phyloP scores from a whole-genome alignment of 768 basidiomycete genomes.

The Rhizopogon roseolus region DNA sequence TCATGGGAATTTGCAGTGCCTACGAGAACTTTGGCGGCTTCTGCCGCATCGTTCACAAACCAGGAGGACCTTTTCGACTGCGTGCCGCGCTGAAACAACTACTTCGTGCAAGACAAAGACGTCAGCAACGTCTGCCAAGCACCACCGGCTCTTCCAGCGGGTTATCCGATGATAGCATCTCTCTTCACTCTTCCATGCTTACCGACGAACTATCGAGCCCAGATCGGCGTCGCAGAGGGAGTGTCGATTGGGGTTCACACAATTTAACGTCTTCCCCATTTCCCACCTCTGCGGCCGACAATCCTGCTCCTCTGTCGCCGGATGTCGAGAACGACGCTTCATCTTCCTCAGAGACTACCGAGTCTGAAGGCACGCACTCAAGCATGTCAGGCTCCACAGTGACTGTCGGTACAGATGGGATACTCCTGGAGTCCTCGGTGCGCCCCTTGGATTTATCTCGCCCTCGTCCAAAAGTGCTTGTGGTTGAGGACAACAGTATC shows the following conservation, averaged over 20 bases:
- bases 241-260: slow-evolving; percentile 24
- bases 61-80: slow-evolving; percentile 77
- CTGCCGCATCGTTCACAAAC: slow-evolving; percentile 87
- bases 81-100: slow-evolving; percentile 54
- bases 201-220: slow-evolving; percentile 15
- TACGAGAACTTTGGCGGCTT: slow-evolving; percentile 82
- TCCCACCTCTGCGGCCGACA: slow-evolving; percentile 5
- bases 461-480: slow-evolving; percentile 57
- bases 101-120: slow-evolving; percentile 27
- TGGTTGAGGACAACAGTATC: slow-evolving; percentile 89
- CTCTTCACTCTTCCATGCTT: slow-evolving; percentile 24
- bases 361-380: slow-evolving; percentile 4
- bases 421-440: slow-evolving; percentile 63
- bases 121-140: slow-evolving; percentile 18
- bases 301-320: slow-evolving; percentile 14
- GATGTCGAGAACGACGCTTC: slow-evolving; percentile 27
- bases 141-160: slow-evolving; percentile 12
- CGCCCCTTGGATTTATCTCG: slow-evolving; percentile 43
- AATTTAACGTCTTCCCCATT: slow-evolving; percentile 4
- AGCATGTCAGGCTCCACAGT: slow-evolving; percentile 38
- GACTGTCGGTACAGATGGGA: slow-evolving; percentile 55
- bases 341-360: slow-evolving; percentile 12
- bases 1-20: slow-evolving; percentile 60
- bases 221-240: slow-evolving; percentile 28
- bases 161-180: slow-evolving; percentile 20